Base-by-base conservation (phyloP, 192 early-diverging fungal genomes). In the Pilaira anomala region DNA sequence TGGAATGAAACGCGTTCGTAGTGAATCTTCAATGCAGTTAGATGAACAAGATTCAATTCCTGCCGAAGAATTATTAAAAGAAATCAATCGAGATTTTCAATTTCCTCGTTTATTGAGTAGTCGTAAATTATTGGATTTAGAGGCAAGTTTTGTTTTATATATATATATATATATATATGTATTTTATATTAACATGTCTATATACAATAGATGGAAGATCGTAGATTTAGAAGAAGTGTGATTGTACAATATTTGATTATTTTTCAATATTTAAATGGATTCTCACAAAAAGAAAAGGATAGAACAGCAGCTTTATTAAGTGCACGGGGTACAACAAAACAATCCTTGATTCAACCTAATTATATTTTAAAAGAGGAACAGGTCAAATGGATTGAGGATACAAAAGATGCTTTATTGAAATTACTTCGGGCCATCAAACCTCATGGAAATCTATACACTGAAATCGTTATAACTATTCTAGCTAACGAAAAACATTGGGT, bases 241-340 rank as follows among this genome's bases (percentile, higher is more conserved):
- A 75, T 97, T 26, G 76, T 94, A 19, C 95, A 97, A 71, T 78
- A 90, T 26, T 71, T 93, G n/a, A 92, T 97, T n/a, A 77, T 93
- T 8, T 73, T 93, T 18, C 87, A 92, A 57, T 93, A 90, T 72
- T 78, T 90, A 1, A 67, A 83, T 46, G 70, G 75, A 22, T 76
- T 87, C 56, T 65, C 85, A 48, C 65, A 76, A 25, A 33, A 68
- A 26, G 75, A 77, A 48, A 71, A 77, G 19, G 60, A 84, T 21
- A 63, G 76, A 13, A 72, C 69, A 29, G 77, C 80, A 18, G 79
- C 75, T 2, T 72, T 76, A 44, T 61, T 84, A 7, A 48, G 72
- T 2, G 69, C 75, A 1, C 75, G 79, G 7, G 88, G 87, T 69
- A 88, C 86, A 51, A 63, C 80, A n/a, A 76, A 87, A 6, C 68